Conservation (phyloP, 768 basidiomycete species). For the Cystobasidium tubakii region DNA sequence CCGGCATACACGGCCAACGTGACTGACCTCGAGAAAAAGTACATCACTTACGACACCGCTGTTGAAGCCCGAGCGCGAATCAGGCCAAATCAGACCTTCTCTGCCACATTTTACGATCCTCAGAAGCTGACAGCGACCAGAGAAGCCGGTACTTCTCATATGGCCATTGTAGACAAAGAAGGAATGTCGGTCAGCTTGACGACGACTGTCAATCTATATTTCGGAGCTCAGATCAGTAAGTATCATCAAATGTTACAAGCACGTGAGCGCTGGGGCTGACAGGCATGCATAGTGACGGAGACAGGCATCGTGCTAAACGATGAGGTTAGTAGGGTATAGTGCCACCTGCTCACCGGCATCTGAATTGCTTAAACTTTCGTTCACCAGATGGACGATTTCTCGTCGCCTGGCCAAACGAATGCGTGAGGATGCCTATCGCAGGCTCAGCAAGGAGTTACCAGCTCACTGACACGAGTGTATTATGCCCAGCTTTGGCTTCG, state of each 20-base stretch:
- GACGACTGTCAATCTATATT: slow-evolving; percentile 47
- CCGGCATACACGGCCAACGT: slow-evolving; percentile 52
- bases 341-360: neutral
- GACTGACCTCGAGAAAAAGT: slow-evolving; percentile 48
- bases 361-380: neutral
- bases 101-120: slow-evolving; percentile 49
- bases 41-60: slow-evolving; percentile 47
- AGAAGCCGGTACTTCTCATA: slow-evolving; percentile 51
- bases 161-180: slow-evolving; percentile 50
- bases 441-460: neutral
- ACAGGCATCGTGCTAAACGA: slow-evolving; percentile 47
- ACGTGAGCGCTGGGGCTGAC: too few relatives aligned
- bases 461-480: slow-evolving; percentile 31
- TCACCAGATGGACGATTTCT: slow-evolving; percentile 47
- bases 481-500: slow-evolving; percentile 47
- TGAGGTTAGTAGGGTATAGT: slow-evolving; percentile 25
- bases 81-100: slow-evolving; percentile 47
- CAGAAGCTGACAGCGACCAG: slow-evolving; percentile 45
- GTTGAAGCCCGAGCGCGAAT: slow-evolving; percentile 47
- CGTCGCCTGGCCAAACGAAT: slow-evolving; percentile 43
- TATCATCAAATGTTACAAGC: slow-evolving; percentile 14
- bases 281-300: slow-evolving; percentile 41
- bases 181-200: slow-evolving; percentile 48
- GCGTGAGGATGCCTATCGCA: neutral
- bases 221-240: slow-evolving; percentile 44